Base-by-base conservation (phyloP, 2,329 filamentous ascomycete genomes). In the Hymenoscyphus infarciens region DNA sequence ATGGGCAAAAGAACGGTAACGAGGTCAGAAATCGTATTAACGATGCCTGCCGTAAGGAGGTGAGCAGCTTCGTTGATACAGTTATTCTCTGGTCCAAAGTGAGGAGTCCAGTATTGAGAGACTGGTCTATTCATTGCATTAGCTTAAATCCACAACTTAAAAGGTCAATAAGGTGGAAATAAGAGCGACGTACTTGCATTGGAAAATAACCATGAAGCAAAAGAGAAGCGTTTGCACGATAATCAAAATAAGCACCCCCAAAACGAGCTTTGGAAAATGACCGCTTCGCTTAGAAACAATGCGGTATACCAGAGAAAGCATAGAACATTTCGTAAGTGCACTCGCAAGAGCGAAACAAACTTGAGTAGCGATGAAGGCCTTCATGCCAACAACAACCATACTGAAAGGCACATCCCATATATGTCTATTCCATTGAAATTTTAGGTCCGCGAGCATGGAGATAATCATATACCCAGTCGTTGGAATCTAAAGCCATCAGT, bases 11-110 rank as follows among this genome's bases (percentile, higher is more conserved):
- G 67, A 49, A 82, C 81, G 22, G 82, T 78, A 15, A 82, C 69
- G 45, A 87, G 77, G 71, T 87, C 83, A 6, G 82, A 84, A 45
- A 81, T 68, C 52, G 85, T 85, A 73, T 87, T 87, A 64, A 85
- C 78, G 25, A 82, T 81, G 2, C 84, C 83, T 39, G 84, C 78
- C 35, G 78, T 78, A 33, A 83, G 77, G 25, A 84, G 76, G 59
- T 84, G 81, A 0, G 75, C 73, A 1, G 80, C 77, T 64, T 86
- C 76, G n/a, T 82, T 70, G 45, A 83, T 79, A 59, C 81, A 79
- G 13, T 79, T 64, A 1, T 57, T 39, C 52, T 75, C 71, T 0
- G 73, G 71, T 19, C 42, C 25, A 27, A 66, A 33, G 1, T 73
- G 72, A 1, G 76, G 61, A 1, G 71, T 74, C 77, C 77, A 79